Conservation (phyloP, 169 alveolate species). For the Amoebophrya sp. region DNA sequence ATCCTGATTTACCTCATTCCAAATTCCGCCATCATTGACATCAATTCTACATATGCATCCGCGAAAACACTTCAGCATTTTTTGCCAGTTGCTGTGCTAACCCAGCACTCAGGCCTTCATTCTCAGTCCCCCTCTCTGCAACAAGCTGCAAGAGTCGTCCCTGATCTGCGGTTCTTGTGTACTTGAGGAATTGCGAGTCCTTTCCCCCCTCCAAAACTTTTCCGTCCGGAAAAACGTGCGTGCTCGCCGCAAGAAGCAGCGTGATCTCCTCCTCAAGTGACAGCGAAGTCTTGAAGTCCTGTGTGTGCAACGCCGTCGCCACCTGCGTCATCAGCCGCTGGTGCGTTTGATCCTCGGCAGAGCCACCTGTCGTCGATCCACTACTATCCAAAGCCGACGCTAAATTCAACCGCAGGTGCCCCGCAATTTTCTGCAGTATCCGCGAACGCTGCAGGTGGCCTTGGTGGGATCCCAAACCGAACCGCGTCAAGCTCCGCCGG, state of each 20-base stretch:
- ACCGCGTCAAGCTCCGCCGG: background rate
- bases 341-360: background rate
- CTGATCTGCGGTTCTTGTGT: too few species aligned
- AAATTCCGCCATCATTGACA: too few species aligned
- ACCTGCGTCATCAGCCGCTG: background rate
- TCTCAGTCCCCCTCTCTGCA: too few species aligned
- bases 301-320: background rate
- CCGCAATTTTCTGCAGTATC: background rate
- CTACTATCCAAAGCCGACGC: background rate
- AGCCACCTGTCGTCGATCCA: too few species aligned
- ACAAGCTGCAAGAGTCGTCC: too few species aligned
- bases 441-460: background rate
- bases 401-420: background rate
- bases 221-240: background rate
- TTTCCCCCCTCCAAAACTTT: background rate
- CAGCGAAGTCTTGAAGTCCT: too few species aligned
- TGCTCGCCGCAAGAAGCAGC: background rate
- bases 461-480: background rate
- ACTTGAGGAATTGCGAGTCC: background rate
- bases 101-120: too few species aligned
- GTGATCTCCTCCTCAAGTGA: background rate
- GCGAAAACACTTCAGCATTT: too few species aligned
- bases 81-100: too few species aligned
- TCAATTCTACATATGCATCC: too few species aligned
- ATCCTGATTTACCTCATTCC: too few species aligned